Evolutionary conservation across 768 basidiomycete genomes (phyloP), one percentile per base, ranked within the genome.

Genomic region (Boletales sp.): DNA sequence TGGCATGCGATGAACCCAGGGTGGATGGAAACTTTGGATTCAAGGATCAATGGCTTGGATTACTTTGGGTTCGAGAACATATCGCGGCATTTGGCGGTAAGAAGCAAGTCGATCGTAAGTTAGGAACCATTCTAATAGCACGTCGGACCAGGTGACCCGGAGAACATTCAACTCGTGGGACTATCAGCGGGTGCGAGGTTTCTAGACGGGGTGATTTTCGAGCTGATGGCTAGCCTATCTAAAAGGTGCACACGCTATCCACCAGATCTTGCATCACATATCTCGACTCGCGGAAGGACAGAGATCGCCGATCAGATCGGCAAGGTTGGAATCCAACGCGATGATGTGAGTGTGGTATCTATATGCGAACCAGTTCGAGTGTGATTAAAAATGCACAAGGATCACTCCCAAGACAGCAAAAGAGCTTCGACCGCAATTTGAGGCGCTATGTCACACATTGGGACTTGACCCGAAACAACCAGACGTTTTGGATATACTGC

Each of bases 11-110:
- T 44, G 63, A 78, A 50, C 85, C 84, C 4, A 59, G 65, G 30
- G 61, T 90, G 25, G 70, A 72, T 15, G 87, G 88, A 8, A 90
- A 90, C 58, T 88, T 84, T 60, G 87, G 87, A 1, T 90, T 90
- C 70, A 88, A 88, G 64, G 88, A 90, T 58, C 86, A 85, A 57
- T 90, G 87, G 87, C 57, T 86, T 32, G 86, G 79, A 0, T 61
- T 90, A 19, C 71, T 77, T 58, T 90, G 87, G 87, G 70, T 89
- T 19, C 78, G 72, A 44, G 77, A 78, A 10, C 86, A 89, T 56
- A 86, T 90, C 21, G 66, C 65, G 32, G 69, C 72, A 0, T 90
- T 89, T 54, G 87, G 87, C 62, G 87, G 87, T 80, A 59, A 46
- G 69, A 0, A 37, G 30, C 25, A 28, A 6, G 5, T 28, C 25